Conservation (phyloP, 768 basidiomycete genomes). For the Epithele typhae region DNA sequence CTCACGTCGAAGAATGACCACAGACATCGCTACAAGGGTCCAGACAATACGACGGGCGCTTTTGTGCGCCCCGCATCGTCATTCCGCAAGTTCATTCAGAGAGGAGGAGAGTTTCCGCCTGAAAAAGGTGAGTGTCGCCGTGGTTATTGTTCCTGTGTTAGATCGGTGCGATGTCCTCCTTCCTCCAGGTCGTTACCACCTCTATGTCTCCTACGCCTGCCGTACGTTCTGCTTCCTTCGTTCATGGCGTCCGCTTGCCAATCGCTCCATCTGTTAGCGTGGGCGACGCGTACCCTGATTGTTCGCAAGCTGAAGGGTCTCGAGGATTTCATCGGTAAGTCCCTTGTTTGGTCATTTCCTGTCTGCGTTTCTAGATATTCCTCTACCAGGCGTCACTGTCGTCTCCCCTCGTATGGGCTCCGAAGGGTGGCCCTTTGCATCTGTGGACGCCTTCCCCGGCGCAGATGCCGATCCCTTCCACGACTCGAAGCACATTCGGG, state of each 20-base stretch:
- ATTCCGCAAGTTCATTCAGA: conserved; percentile 53
- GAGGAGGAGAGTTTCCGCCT: conserved; percentile 60
- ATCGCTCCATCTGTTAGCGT: conserved; percentile 51
- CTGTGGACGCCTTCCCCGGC: conserved; percentile 59
- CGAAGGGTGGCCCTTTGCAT: conserved; percentile 86
- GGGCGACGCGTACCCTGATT: conserved; percentile 92
- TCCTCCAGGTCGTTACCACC: conserved; percentile 86
- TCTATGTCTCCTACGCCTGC: conserved; percentile 85
- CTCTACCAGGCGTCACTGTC: conserved; percentile 76
- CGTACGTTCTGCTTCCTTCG: conserved; percentile 44
- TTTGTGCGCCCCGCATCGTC: conserved; percentile 54
- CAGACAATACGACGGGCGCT: conserved; percentile 64
- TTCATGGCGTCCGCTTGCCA: too few relatives aligned
- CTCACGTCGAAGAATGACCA: too few relatives aligned
- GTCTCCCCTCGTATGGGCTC: conserved; percentile 86
- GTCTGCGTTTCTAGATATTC: too few relatives aligned
- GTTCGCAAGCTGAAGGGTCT: conserved; percentile 89
- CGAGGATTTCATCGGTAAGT: conserved; percentile 75
- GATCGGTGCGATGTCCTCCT: neutral
- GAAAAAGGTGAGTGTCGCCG: conserved; percentile 58
- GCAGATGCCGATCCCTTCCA: conserved; percentile 76
- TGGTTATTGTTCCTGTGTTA: neutral
- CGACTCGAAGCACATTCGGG: conserved; percentile 66
- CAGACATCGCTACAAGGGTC: conserved; percentile 44
- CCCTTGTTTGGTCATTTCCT: neutral